A percentile compares a stretch with the other conserved stretches of the same genome.
Evolutionary conservation across 257 asterid genomes (phyloP).

Genomic region (Coffea canephora): DNA sequence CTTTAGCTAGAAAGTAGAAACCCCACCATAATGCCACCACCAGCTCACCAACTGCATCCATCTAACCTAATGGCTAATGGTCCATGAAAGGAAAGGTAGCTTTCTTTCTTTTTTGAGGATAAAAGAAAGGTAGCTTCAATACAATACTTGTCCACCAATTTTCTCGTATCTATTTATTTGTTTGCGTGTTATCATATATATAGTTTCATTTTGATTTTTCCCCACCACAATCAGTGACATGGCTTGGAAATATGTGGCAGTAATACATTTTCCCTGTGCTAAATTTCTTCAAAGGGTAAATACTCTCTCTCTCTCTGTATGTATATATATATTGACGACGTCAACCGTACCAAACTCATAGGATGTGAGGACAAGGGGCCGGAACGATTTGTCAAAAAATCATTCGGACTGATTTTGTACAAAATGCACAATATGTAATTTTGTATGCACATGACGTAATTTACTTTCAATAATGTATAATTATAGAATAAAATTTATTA

Average conservation of each 20-base stretch:
- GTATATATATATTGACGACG: too few species aligned
- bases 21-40: not conserved
- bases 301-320: too few species aligned
- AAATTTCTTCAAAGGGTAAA: too few species aligned
- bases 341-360: too few species aligned
- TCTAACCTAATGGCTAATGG: not conserved
- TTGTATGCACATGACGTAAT: too few species aligned
- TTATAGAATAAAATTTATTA: too few species aligned
- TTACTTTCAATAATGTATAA: too few species aligned
- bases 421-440: too few species aligned
- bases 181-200: not conserved
- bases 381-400: too few species aligned
- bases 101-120: too few species aligned
- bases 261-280: not conserved
- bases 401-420: too few species aligned
- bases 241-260: not conserved
- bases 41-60: not conserved
- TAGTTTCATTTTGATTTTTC: not conserved
- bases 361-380: too few species aligned
- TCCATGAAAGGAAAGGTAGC: constrained; percentile 1
- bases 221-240: not conserved
- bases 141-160: not conserved
- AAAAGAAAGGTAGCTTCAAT: not conserved
- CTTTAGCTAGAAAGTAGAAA: not conserved
- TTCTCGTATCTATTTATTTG: not conserved